Conservation (phyloP, 1,139 yeast genomes). For the Candida frijolesensis region DNA sequence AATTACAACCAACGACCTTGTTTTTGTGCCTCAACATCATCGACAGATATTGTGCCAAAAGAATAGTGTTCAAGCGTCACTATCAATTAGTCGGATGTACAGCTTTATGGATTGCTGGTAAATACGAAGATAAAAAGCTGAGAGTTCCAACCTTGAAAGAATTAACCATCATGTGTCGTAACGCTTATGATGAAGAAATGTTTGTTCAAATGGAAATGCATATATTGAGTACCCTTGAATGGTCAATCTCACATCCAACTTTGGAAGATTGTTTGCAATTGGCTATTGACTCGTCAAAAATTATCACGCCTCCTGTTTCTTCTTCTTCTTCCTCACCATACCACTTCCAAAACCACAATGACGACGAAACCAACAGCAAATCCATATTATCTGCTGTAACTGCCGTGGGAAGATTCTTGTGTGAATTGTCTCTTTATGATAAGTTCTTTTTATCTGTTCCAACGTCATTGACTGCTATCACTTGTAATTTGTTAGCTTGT, state of each 20-base stretch:
- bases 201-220: slow-evolving; percentile 95
- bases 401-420: slow-evolving; percentile 65
- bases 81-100: slow-evolving; percentile 93
- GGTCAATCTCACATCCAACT: slow-evolving; percentile 71
- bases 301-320: slow-evolving; percentile 23
- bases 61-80: slow-evolving; percentile 90
- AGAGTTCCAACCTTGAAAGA: slow-evolving; percentile 82
- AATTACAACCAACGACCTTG: slow-evolving; percentile 75
- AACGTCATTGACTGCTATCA: slow-evolving; percentile 64
- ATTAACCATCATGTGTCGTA: slow-evolving; percentile 76
- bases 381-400: slow-evolving; percentile 49
- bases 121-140: slow-evolving; percentile 85
- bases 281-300: slow-evolving; percentile 41
- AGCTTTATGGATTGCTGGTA: slow-evolving; percentile 93
- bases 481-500: slow-evolving; percentile 74
- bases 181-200: slow-evolving; percentile 86
- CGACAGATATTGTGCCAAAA: slow-evolving; percentile 87
- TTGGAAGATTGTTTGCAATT: slow-evolving; percentile 64
- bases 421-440: slow-evolving; percentile 77
- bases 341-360: neutral
- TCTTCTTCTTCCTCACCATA: neutral
- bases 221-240: slow-evolving; percentile 77
- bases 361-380: slow-evolving; percentile 1
- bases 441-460: slow-evolving; percentile 63
- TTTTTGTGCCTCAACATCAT: slow-evolving; percentile 79